Base-by-base conservation (phyloP, 345 rosid species). In the Microcos paniculata region DNA sequence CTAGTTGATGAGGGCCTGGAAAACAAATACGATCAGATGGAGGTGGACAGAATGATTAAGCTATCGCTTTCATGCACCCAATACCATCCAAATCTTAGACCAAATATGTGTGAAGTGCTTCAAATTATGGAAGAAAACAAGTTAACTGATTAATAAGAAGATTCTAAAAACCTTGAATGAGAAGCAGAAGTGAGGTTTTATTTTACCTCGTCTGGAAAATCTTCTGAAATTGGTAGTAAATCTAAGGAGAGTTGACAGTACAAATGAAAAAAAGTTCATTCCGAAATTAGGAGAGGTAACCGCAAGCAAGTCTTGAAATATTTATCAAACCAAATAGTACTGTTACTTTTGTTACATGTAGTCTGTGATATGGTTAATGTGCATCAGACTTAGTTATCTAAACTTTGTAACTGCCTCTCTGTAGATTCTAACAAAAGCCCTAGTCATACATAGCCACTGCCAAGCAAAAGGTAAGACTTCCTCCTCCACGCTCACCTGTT, bases 81-180 rank as follows among this genome's bases (percentile, higher is more conserved):
- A 8, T 71, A 61, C 67, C 76, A 64, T 75, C 84, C 80, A 0
- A 30, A 23, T 30, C 79, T 70, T 12, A 68, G 86, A 15, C 86
- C 86, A 8, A 83, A 80, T 62, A 83, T 80, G 84, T 77, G 72
- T 8, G 83, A 83, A 49, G 77, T 83, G 31, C 73, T 80, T 14
- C 56, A 76, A 72, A 80, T 83, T 83, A 76, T 83, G 13, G 86
- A 77, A 78, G 84, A 80, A 3, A 84, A 80, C 45, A 78, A 78
- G 11, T 59, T 83, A 3, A 76, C 81, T 9, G 84, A 83, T 55
- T 71, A 78, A 58, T 83, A 84, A 84, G 86, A 83, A 73, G 83
- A 79, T 40, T 77, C 77, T 52, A 76, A 76, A 57, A 69, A n/a
- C n/a, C n/a, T n/a, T n/a, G n/a, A n/a, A n/a, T n/a, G n/a, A n/a